Evolutionary conservation across 306 rosid species (phyloP).

Genomic region (Adenanthera pavonina): DNA sequence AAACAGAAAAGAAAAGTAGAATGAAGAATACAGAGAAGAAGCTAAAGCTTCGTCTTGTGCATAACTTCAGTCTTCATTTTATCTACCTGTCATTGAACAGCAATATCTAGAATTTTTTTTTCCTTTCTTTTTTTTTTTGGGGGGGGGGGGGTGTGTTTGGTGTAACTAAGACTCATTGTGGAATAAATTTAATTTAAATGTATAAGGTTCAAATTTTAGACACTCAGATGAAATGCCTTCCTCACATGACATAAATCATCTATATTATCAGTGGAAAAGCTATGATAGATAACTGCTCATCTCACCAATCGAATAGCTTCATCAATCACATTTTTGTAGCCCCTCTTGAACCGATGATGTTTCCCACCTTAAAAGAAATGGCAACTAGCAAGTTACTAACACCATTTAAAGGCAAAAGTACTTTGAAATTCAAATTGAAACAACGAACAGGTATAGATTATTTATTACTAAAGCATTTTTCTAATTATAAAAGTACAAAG

Average conservation of each 20-base stretch:
- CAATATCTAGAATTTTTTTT: neutral
- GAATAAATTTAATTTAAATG: slow-evolving; percentile 13
- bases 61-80: slow-evolving; percentile 24
- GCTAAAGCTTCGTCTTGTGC: slow-evolving; percentile 16
- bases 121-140: too few species aligned
- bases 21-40: neutral
- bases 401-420: neutral
- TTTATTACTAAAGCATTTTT: slow-evolving; percentile 15
- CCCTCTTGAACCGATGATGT: slow-evolving; percentile 96
- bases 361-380: slow-evolving; percentile 72
- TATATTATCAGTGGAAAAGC: slow-evolving; percentile 14
- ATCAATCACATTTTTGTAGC: slow-evolving; percentile 97
- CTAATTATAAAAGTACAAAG: neutral
- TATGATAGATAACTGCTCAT: slow-evolving; percentile 35
- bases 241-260: slow-evolving; percentile 16
- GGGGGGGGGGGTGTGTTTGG: too few species aligned
- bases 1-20: neutral
- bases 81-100: slow-evolving; percentile 11
- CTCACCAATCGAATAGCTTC: slow-evolving; percentile 95
- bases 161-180: neutral
- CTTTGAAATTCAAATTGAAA: slow-evolving; percentile 22
- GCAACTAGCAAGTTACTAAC: slow-evolving; percentile 32
- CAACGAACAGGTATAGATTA: slow-evolving; percentile 9
- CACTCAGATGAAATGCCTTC: slow-evolving; percentile 1
- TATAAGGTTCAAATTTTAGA: slow-evolving; percentile 33